Base-by-base conservation (phyloP, 768 basidiomycete genomes). In the Podaxis mareebaensis region DNA sequence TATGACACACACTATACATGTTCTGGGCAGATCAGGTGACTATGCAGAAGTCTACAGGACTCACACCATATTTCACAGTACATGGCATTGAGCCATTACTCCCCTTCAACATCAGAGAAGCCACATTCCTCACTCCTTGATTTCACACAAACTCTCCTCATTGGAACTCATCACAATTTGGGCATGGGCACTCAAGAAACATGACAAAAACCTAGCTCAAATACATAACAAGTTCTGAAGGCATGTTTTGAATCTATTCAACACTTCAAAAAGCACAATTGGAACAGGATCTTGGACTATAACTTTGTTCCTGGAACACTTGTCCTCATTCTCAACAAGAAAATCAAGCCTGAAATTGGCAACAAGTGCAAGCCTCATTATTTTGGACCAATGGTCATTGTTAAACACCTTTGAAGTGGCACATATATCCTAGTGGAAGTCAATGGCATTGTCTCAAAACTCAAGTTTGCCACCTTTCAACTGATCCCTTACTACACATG, bases 21-120 rank as follows among this genome's bases (percentile, higher is more conserved):
- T 69, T 76, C n/a, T 77, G 75, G 75, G 72, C 72, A 10, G 72
- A 77, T 26, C 53, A 70, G 17, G 66, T 74, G 3, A 76, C 76
- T 0, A 69, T 69, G 3, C 55, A 67, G 4, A 65, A 64, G 30
- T 20, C 65, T 0, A 74, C 69, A 13, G 75, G 76, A 15, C 71
- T 65, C 60, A 76, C 73, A 10, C 76, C 75, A 5, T 78, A 72
- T 58, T 76, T 69, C 44, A 61, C 69, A 42, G 67, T 66, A 0
- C 67, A 71, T 53, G 68, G 75, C 3, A 42, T 71, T 5, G 67
- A 75, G 33, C 73, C 74, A 10, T 30, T 73, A 12, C 65, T 72
- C 0, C 72, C 72, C 2, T 71, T 74, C 49, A 72, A 72, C 42
- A 63, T 72, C 38, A 44, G 54, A 0, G 58, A 72, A 58, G 70